Base-by-base conservation (phyloP, 148 eudicot species). In the Silene conica region DNA sequence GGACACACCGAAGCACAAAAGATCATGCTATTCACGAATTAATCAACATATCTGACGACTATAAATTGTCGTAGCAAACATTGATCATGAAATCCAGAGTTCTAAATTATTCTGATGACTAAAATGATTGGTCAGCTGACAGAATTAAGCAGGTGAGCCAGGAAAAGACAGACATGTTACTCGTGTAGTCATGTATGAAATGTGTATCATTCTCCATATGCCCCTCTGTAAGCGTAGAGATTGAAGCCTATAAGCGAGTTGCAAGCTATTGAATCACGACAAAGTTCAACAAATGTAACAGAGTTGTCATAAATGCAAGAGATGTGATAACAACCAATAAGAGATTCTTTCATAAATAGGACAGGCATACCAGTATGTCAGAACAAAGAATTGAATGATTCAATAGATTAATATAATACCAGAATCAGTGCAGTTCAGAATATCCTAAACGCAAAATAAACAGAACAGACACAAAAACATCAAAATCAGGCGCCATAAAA, bases 101-200 rank as follows among this genome's bases (percentile, higher is more conserved):
- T 56, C 14, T 43, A 15, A 9, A 55, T 13, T 10, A 31, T 16
- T 31, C 1, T 4, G 41, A 18, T 65, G 22, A 34, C 18, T 18
- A 45, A 18, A 45, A 25, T 20, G 25, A 13, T 28, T 43, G 41
- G 19, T 43, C 26, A 10, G 16, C 52, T 20, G 52, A n/a, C 23
- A 41, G 1, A 43, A 45, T 4, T 28, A 43, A 67, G 8, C 45
- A 45, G 16, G 16, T 11, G 26, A 45, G 70, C 15, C 52, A 21
- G 70, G 54, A 45, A 46, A 73, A 18, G 43, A 63, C 67, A 26
- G 67, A 25, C 43, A 26, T 15, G 45, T 7, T 63, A 63, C 45
- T 63, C 45, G 1, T 63, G 43, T 63, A 63, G 20, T 63, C 45
- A 4, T 63, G 43, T 26, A 28, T 63, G 67, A 28, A 28, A 50